Conservation (phyloP, 2,329 filamentous ascomycete species). For the Cryphonectria nitschkei region DNA sequence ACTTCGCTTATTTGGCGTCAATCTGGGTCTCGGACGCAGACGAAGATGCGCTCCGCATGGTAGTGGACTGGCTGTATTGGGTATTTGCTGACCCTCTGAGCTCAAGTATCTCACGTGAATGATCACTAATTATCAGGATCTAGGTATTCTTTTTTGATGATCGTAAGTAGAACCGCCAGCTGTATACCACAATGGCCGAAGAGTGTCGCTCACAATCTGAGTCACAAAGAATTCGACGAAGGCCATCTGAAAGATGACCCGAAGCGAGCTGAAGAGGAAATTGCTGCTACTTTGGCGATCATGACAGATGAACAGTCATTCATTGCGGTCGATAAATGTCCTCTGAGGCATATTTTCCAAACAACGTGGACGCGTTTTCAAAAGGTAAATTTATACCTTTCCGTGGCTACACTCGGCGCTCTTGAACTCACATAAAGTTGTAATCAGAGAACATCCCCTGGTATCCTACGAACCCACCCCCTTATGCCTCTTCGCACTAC, state of each 20-base stretch:
- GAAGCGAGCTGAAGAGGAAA: neutral
- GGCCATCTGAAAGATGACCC: conserved; percentile 1
- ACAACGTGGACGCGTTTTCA: neutral
- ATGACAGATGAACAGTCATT: neutral
- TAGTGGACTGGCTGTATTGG: conserved; percentile 28
- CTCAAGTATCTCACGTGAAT: neutral
- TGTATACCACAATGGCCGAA: neutral
- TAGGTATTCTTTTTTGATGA: neutral
- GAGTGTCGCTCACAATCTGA: neutral
- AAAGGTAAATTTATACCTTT: neutral
- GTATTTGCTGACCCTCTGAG: conserved; percentile 20
- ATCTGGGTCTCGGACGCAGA: conserved; percentile 6
- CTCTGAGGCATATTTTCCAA: neutral
- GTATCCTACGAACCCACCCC: neutral
- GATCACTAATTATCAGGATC: neutral
- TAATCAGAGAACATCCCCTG: neutral
- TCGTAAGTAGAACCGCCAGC: neutral
- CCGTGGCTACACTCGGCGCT: neutral
- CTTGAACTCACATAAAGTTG: neutral
- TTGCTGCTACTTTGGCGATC: neutral
- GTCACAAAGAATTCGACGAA: neutral
- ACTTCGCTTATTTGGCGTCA: neutral
- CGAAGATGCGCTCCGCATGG: conserved; percentile 3
- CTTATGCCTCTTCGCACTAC: neutral
- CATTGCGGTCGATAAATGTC: neutral